A percentile compares a stretch with the other conserved stretches of the same genome.
phyloP scores from a whole-genome alignment of 2,329 filamentous ascomycete species.

The Fusarium goolgardi region DNA sequence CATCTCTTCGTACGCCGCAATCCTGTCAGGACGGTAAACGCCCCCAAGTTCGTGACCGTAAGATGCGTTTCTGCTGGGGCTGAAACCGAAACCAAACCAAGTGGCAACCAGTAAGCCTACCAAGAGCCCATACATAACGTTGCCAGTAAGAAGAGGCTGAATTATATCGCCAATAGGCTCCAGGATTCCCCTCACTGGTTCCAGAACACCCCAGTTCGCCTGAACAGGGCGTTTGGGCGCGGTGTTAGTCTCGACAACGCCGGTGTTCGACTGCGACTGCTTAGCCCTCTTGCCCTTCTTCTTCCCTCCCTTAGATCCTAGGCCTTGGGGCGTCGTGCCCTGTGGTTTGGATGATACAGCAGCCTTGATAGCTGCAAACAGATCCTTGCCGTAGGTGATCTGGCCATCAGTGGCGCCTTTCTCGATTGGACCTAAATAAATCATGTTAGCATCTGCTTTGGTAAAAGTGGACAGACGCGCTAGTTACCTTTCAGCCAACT shows the following conservation, averaged over 20 bases:
- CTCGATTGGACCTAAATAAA: constrained; percentile 86
- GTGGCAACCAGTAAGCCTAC: constrained; percentile 78
- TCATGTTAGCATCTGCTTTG: constrained; percentile 46
- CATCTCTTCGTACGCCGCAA: constrained; percentile 91
- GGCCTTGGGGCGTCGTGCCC: constrained; percentile 58
- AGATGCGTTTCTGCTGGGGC: constrained; percentile 52
- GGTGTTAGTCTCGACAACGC: constrained; percentile 55
- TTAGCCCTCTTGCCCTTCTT: constrained; percentile 69
- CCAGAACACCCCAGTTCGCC: constrained; percentile 80
- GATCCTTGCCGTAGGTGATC: constrained; percentile 80
- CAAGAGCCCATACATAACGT: constrained; percentile 80
- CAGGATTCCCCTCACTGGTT: constrained; percentile 77
- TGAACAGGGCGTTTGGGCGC: constrained; percentile 57
- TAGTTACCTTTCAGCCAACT: constrained; percentile 92
- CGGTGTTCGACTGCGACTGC: constrained; percentile 58
- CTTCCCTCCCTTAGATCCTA: constrained; percentile 64
- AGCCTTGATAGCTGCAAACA: constrained; percentile 78
- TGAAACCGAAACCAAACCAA: constrained; percentile 75
- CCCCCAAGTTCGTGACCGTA: constrained; percentile 50
- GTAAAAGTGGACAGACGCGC: neutral
- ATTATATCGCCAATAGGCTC: constrained; percentile 77
- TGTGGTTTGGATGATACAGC: constrained; percentile 75
- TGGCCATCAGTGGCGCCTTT: constrained; percentile 95
- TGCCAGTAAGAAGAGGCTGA: constrained; percentile 77
- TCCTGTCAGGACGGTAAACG: constrained; percentile 67